Conservation (phyloP, 495 filamentous ascomycete genomes). For the Cercophora newfieldiana region DNA sequence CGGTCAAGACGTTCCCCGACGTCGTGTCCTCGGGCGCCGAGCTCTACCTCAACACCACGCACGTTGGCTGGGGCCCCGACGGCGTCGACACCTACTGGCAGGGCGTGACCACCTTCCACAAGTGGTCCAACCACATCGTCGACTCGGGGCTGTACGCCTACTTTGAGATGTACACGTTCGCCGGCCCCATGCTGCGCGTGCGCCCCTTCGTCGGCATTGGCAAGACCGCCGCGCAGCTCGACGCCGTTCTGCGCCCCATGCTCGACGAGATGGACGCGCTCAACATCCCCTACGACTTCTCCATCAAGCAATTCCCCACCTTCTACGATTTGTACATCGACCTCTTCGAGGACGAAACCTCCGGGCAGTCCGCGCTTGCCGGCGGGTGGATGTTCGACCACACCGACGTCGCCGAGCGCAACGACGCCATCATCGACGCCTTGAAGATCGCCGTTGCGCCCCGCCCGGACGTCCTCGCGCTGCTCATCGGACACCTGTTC, state of each 20-base stretch:
- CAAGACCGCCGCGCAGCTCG: conserved; percentile 33
- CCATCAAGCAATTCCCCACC: conserved; percentile 34
- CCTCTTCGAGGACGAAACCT: conserved; percentile 37
- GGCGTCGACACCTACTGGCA: conserved; percentile 43
- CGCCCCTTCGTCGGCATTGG: conserved; percentile 40
- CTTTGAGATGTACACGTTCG: conserved; percentile 33
- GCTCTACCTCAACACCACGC: conserved; percentile 34
- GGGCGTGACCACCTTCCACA: conserved; percentile 46
- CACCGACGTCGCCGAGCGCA: conserved; percentile 37
- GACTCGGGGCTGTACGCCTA: conserved; percentile 48
- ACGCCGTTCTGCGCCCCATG: conserved; percentile 37
- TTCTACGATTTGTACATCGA: conserved; percentile 44
- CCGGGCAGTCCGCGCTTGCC: conserved; percentile 29
- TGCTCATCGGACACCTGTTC: conserved; percentile 42
- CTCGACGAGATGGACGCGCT: conserved; percentile 35
- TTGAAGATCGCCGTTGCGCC: conserved; percentile 31
- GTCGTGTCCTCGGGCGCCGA: conserved; percentile 30
- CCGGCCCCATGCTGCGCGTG: conserved; percentile 19
- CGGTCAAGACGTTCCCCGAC: conserved; percentile 47
- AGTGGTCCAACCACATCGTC: conserved; percentile 41
- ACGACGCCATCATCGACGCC: conserved; percentile 37
- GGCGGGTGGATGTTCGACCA: conserved; percentile 44
- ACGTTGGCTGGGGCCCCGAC: conserved; percentile 26
- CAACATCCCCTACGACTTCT: conserved; percentile 25
- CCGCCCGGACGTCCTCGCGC: conserved; percentile 22